Evolutionary conservation across 2,329 filamentous ascomycete genomes (phyloP).

Genomic region (Harringtonia lauricola): DNA sequence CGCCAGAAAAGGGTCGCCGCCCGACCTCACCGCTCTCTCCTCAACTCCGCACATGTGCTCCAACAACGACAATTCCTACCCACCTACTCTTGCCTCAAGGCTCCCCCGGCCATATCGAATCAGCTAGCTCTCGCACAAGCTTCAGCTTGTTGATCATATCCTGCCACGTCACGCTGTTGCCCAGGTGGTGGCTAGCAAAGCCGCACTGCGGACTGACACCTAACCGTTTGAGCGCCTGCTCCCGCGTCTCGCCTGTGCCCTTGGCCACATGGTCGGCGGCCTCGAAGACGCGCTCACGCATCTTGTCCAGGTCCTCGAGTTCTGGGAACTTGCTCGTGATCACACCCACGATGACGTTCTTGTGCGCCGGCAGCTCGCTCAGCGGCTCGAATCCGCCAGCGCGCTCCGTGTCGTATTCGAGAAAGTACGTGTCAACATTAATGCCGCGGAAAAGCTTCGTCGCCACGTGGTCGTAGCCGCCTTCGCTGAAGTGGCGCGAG

Average conservation of each 20-base stretch:
- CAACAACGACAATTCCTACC: too few species aligned
- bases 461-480: constrained; percentile 52
- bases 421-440: constrained; percentile 45
- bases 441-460: constrained; percentile 47
- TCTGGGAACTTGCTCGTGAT: constrained; percentile 21
- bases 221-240: constrained; percentile 53
- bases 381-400: constrained; percentile 53
- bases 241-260: constrained; percentile 48
- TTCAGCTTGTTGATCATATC: constrained; percentile 63
- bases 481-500: constrained; percentile 52
- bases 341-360: constrained; percentile 51
- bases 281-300: constrained; percentile 41
- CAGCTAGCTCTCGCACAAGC: constrained; percentile 55
- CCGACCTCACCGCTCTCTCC: too few species aligned
- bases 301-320: constrained; percentile 33
- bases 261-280: constrained; percentile 56
- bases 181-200: constrained; percentile 58
- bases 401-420: constrained; percentile 34
- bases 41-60: too few species aligned
- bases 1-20: too few species aligned
- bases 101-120: constrained; percentile 46
- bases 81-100: constrained; percentile 9
- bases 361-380: constrained; percentile 43
- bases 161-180: constrained; percentile 53
- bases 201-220: constrained; percentile 61